Percentiles rank a stretch among this genome's conserved stretches.
These are phyloP conservation scores for Juglanconis juglandina DNA, from an alignment of 2,329 filamentous ascomycete species.

Conservation along the genomic window DNA sequence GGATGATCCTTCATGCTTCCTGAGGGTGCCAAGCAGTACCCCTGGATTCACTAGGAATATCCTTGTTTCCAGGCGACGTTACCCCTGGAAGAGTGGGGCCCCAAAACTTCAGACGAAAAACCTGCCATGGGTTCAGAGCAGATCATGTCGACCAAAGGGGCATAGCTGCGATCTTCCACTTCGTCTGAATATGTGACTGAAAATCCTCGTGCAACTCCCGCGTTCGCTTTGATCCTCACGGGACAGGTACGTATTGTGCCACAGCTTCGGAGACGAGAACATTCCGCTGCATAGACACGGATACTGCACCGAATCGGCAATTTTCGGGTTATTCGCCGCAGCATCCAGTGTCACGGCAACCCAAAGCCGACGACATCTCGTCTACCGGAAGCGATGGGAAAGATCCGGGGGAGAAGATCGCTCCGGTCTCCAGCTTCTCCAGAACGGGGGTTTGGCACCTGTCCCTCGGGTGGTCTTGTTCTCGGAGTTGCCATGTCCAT, in stretches of 20 bases:
- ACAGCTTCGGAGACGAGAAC: background rate
- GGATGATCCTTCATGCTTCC: background rate
- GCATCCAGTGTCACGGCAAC: background rate
- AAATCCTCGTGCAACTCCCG: conserved; percentile 14
- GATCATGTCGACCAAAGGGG: background rate
- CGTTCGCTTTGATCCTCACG: conserved; percentile 9
- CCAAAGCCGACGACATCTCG: background rate
- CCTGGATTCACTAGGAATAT: background rate
- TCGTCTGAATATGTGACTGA: conserved; percentile 13
- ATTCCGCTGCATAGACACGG: background rate
- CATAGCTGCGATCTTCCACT: conserved; percentile 13
- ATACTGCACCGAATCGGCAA: background rate
- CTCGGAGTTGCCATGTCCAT: conserved; percentile 2
- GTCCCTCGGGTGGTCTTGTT: conserved; percentile 2
- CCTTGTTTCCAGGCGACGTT: conserved; percentile 9
- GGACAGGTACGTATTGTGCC: background rate
- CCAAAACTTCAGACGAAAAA: conserved; percentile 16
- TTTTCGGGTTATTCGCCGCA: background rate
- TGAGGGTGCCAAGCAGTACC: background rate
- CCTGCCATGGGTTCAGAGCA: conserved; percentile 7
- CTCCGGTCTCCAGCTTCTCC: conserved; percentile 5
- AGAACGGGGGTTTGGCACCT: conserved; percentile 2
- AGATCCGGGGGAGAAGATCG: background rate
- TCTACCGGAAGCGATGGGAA: background rate
- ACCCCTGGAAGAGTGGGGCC: conserved; percentile 12